These are phyloP conservation scores for Microdochium bolleyi DNA, from an alignment of 2,329 filamentous ascomycete species.

Conservation along the genomic window DNA sequence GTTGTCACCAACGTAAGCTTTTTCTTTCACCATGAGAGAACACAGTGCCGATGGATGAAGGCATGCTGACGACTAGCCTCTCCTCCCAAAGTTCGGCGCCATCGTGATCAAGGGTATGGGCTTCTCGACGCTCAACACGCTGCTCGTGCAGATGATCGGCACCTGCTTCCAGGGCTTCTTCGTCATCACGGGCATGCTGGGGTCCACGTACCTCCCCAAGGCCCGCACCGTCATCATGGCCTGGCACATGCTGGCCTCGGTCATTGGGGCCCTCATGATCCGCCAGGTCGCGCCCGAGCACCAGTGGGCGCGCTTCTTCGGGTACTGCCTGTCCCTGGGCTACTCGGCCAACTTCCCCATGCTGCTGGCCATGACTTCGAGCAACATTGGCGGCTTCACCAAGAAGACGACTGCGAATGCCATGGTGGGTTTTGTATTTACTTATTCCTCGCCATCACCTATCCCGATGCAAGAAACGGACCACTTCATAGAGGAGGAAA, in stretches of 20 bases:
- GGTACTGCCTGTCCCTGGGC: conserved; percentile 11
- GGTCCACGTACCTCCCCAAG: neutral
- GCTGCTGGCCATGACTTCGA: conserved; percentile 7
- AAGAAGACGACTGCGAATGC: conserved; percentile 9
- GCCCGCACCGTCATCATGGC: conserved; percentile 1
- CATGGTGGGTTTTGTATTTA: conserved; percentile 27
- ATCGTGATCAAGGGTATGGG: conserved; percentile 16
- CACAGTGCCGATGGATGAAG: neutral
- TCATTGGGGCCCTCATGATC: conserved; percentile 11
- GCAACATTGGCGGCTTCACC: conserved; percentile 10
- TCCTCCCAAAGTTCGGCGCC: conserved; percentile 23
- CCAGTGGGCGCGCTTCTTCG: conserved; percentile 6
- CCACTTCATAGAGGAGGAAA: too few relatives aligned
- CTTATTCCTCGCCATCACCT: conserved; percentile 54
- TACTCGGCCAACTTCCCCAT: conserved; percentile 11
- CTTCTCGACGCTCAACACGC: conserved; percentile 15
- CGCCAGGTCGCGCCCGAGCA: conserved; percentile 6
- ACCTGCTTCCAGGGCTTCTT: conserved; percentile 16
- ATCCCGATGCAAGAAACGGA: conserved; percentile 28
- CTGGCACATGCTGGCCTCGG: conserved; percentile 8
- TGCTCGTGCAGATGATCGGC: conserved; percentile 14
- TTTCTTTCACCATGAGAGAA: neutral
- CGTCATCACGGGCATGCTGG: conserved; percentile 8
- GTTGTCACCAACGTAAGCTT: conserved; percentile 10
- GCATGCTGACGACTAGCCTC: neutral